Percentiles rank a stretch among this genome's conserved stretches.
Conservation (phyloP, 2,329 filamentous ascomycete species). For the Nectriaceae sp. region DNA sequence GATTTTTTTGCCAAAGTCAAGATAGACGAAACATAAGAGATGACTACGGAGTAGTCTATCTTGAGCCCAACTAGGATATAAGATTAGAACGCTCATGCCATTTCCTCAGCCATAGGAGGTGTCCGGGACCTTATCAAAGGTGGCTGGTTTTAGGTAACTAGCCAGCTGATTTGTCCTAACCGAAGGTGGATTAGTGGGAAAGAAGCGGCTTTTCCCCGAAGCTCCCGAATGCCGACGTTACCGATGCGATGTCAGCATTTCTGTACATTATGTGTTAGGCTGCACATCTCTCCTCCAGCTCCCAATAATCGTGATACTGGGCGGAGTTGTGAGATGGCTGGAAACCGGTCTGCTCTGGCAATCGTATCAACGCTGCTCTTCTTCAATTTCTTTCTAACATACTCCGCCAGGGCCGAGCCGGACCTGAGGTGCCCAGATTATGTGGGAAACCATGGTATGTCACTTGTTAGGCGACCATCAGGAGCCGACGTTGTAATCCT, state of each 20-base stretch:
- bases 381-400: conserved; percentile 1
- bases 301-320: neutral
- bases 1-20: too few relatives aligned
- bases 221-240: conserved; percentile 3
- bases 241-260: conserved; percentile 10
- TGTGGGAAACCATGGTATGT: conserved; percentile 32
- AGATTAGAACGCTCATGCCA: too few relatives aligned
- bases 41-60: too few relatives aligned
- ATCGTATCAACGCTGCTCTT: neutral
- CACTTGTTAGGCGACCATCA: neutral
- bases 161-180: too few relatives aligned
- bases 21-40: too few relatives aligned
- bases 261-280: neutral
- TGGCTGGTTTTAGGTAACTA: too few relatives aligned
- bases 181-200: too few relatives aligned
- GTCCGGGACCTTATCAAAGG: too few relatives aligned
- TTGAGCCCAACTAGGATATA: too few relatives aligned
- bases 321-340: conserved; percentile 7
- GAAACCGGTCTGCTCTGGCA: conserved; percentile 3
- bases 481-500: neutral
- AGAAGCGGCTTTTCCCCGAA: too few relatives aligned
- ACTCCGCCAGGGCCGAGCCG: conserved; percentile 10
- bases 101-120: too few relatives aligned
- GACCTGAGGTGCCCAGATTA: conserved; percentile 28
- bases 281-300: neutral